Evolutionary conservation across 2,329 filamentous ascomycete genomes (phyloP), one percentile per base, ranked within the genome.

Genomic region (Penicillium sp.): DNA sequence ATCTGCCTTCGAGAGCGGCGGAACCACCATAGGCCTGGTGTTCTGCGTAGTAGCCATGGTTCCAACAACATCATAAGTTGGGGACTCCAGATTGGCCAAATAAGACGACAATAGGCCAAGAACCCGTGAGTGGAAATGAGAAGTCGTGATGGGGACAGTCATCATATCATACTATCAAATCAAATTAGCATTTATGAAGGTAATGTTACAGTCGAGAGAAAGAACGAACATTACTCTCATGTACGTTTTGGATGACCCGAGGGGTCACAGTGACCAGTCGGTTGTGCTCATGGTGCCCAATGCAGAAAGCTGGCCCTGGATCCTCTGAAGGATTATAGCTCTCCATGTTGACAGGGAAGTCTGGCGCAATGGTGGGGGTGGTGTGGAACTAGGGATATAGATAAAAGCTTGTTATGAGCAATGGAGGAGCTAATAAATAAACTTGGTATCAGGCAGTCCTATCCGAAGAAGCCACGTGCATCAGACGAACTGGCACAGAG

Each of bases 201-300:
- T 25, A 27, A 53, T 50, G 48, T 46, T 9, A 39, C 36, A n/a
- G 15, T 29, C n/a, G 7, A 31, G 29, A 45, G 59, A 34, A 48
- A 29, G 44, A 57, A 59, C 53, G 51, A 74, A 84, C 81, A 70
- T 82, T 81, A 65, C 79, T 78, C 57, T 84, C 82, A 60, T 85
- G 83, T 5, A 84, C 84, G 63, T 80, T 75, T 50, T 78, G 78
- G 38, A 86, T 73, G 39, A 82, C 70, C 59, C 81, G 72, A 15
- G 77, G 65, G n/a, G 80, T 78, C 52, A 84, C 78, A 34, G 79
- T 74, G 43, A 77, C 60, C 16, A 74, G 67, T 19, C 84, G 78
- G 57, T 80, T 80, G 36, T 78, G 79, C 68, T 87, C 84, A 76
- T 87, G 84, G 57, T 87, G 83, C 58, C 84, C 85, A 61, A 87